Evolutionary conservation across 306 rosid genomes (phyloP), one percentile per base, ranked within the genome.

Genomic region (Sophora flavescens): DNA sequence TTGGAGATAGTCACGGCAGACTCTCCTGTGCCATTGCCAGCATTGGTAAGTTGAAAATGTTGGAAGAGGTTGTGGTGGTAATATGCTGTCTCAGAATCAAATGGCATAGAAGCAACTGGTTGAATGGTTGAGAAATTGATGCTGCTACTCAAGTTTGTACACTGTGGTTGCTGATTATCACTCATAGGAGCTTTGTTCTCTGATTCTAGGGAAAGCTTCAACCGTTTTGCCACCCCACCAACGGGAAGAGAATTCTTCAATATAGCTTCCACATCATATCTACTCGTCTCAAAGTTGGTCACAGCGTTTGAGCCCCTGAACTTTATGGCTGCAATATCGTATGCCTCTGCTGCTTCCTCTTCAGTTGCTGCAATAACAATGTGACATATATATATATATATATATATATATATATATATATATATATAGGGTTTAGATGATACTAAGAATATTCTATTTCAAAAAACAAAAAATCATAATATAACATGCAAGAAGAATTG

Each of bases 331-430:
- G 99, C 98, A 42, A 96, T 96, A 44, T 96, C 98, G 12, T 96
- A 91, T 0, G 99, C 99, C 79, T 96, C 98, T 0, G 98, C 99
- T 0, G 99, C 99, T 83, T 93, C 98, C 86, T 96, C 99, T 47
- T 96, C 98, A 0, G 98, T 93, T 4, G 99, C 99, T 96, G 89
- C 67, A 53, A 78, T 22, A 30, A 30, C 18, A 67, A 71, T 38
- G 61, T 10, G 5, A 47, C 5, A 36, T 14, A n/a, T n/a, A n/a
- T n/a, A n/a, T n/a, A n/a, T n/a, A n/a, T n/a, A n/a, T n/a, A n/a
- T n/a, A n/a, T n/a, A n/a, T n/a, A n/a, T n/a, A n/a, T n/a, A n/a
- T n/a, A n/a, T n/a, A n/a, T n/a, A n/a, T n/a, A n/a, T n/a, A n/a
- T n/a, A n/a, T n/a, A n/a, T n/a, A n/a, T n/a, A n/a, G n/a, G 50